These are phyloP conservation scores for Penicillium longicatenatum DNA, from an alignment of 495 filamentous ascomycete species.

Conservation along the genomic window DNA sequence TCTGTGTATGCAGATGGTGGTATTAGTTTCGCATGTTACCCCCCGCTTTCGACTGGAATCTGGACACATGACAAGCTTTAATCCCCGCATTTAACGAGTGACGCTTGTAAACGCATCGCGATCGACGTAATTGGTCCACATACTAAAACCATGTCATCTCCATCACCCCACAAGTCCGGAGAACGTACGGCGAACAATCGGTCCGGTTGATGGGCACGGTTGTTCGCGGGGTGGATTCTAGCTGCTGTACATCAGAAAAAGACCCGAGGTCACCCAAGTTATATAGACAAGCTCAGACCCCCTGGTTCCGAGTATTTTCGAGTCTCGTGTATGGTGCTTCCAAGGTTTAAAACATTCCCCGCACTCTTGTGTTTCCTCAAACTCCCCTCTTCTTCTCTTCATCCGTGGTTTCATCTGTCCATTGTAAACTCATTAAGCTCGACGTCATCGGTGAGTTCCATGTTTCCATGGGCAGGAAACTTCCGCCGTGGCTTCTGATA, in stretches of 20 bases:
- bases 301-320: background rate
- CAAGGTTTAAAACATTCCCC: background rate
- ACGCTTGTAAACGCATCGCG: background rate
- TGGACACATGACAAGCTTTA: slow-evolving; percentile 12
- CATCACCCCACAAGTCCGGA: background rate
- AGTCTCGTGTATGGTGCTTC: background rate
- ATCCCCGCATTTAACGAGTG: slow-evolving; percentile 17
- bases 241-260: too few relatives aligned
- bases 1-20: background rate
- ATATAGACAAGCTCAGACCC: background rate
- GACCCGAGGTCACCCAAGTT: background rate
- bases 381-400: background rate
- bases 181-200: slow-evolving; percentile 1
- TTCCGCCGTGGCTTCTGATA: slow-evolving; percentile 19
- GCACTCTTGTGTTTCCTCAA: background rate
- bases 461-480: slow-evolving; percentile 8
- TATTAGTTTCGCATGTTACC: background rate
- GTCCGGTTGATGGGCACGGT: background rate
- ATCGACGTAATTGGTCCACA: slow-evolving; percentile 4
- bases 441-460: slow-evolving; percentile 30
- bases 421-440: background rate
- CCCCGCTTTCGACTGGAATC: background rate
- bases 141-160: background rate
- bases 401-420: background rate
- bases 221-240: slow-evolving; percentile 7